phyloP scores from a whole-genome alignment of 108 stramenopile genomes.

The Cyclotella distinguenda region DNA sequence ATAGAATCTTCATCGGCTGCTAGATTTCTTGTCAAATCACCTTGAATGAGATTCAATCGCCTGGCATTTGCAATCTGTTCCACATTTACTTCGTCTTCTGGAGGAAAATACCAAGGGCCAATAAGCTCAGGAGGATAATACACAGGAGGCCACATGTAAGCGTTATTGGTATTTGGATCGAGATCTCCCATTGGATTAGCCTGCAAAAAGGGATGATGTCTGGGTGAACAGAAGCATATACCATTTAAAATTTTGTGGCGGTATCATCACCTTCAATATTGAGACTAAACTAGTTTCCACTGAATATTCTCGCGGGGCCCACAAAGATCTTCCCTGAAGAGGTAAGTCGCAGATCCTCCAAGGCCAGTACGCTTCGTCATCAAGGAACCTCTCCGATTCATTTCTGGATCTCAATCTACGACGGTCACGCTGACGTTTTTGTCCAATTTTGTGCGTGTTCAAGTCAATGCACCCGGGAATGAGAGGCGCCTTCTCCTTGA shows the following conservation, averaged over 20 bases:
- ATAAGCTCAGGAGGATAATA: constrained; percentile 18
- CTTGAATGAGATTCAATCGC: background rate
- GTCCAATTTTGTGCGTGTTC: constrained; percentile 13
- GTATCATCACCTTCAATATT: constrained; percentile 18
- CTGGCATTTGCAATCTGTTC: constrained; percentile 23
- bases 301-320: constrained; percentile 28
- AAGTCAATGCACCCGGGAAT: constrained; percentile 16
- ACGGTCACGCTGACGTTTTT: constrained; percentile 6
- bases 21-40: background rate
- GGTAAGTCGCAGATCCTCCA: constrained; percentile 34
- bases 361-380: constrained; percentile 23
- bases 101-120: constrained; percentile 17
- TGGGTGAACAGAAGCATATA: background rate
- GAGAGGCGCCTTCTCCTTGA: constrained; percentile 34
- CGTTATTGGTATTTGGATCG: constrained; percentile 20
- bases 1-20: constrained; percentile 6
- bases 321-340: constrained; percentile 36
- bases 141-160: constrained; percentile 16
- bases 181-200: constrained; percentile 31
- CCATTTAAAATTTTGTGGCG: background rate
- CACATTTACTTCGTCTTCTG: constrained; percentile 15
- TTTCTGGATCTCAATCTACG: constrained; percentile 10
- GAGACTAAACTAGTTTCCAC: constrained; percentile 29
- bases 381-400: constrained; percentile 6
- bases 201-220: background rate